Base-by-base conservation (phyloP, 2,329 filamentous ascomycete genomes). In the Phyllosticta citriasiana region DNA sequence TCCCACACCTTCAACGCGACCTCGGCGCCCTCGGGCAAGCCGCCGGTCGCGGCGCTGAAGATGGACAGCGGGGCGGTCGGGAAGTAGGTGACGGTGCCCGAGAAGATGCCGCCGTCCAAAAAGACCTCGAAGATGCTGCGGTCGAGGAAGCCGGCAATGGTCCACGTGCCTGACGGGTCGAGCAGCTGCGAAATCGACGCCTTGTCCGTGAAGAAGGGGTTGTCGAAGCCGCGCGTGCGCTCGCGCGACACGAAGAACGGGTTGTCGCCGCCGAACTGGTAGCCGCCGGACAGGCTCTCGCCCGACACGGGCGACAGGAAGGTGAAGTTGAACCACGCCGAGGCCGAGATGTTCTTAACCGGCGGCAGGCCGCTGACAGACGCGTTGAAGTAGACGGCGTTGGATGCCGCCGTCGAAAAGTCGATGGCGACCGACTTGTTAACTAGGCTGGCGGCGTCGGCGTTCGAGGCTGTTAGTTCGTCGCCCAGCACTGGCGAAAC, bases 91-190 rank as follows among this genome's bases (percentile, higher is more conserved):
- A 77, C 74, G 2, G 81, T 84, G 0, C 71, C 82, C 33, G 73
- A 75, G 57, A 78, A 76, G 59, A 79, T 72, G 0, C 81, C 82
- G 1, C 77, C 76, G 61, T 82, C 79, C 27, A 84, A 62, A 64
- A 83, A 84, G 2, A 84, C 70, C 67, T 85, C 82, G 7, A 83
- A 71, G 26, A 85, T 78, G 12, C 75, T 79, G 4, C 80, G 73
- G 66, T 85, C 83, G 4, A 84, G 73, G 2, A 84, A 73, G 0
- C 78, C 78, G 57, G 78, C 76, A 35, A 84, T 69, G 62, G 66
- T 65, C 70, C 75, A 78, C 0, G 67, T 66, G 14, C 72, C 74
- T 7, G 64, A 63, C 1, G 67, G 63, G 22, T 68, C 64, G 53
- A 70, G 69, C 1, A 71, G 63, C 0, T 65, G 65, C 1, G 69